phyloP scores from a whole-genome alignment of 352 stramenopile genomes.

The Phytophthora cajani region DNA sequence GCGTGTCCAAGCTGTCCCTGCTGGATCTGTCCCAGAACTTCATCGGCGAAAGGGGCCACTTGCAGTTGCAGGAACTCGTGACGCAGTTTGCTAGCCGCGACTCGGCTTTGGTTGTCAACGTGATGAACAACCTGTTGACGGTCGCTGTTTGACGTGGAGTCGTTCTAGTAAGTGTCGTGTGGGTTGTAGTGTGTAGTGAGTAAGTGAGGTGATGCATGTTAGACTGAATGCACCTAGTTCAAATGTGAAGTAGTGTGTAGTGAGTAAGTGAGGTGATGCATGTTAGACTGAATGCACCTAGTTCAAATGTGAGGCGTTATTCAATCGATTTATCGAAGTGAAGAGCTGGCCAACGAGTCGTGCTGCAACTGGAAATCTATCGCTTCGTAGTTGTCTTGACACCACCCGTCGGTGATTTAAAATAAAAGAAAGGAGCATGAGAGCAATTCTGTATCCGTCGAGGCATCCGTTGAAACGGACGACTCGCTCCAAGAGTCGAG shows the following conservation, averaged over 20 bases:
- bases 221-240: background rate
- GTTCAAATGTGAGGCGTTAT: too few relatives aligned
- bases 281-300: slow-evolving; percentile 1
- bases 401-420: background rate
- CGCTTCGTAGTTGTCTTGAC: too few relatives aligned
- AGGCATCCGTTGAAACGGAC: slow-evolving; percentile 23
- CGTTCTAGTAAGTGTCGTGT: slow-evolving; percentile 8
- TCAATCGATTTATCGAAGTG: too few relatives aligned
- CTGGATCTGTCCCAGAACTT: slow-evolving; percentile 66
- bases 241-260: background rate
- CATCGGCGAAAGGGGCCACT: slow-evolving; percentile 55
- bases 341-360: too few relatives aligned
- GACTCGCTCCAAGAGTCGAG: slow-evolving; percentile 13
- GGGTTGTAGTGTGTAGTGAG: background rate
- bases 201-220: background rate
- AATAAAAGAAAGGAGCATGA: background rate
- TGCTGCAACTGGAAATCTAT: too few relatives aligned
- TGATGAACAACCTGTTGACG: slow-evolving; percentile 48
- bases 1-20: slow-evolving; percentile 9
- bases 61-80: slow-evolving; percentile 50
- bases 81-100: slow-evolving; percentile 30
- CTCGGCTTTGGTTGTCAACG: slow-evolving; percentile 33
- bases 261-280: background rate
- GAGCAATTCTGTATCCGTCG: background rate
- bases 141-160: background rate